Conservation (phyloP, 2,329 filamentous ascomycete species). For the Fusarium piperis region DNA sequence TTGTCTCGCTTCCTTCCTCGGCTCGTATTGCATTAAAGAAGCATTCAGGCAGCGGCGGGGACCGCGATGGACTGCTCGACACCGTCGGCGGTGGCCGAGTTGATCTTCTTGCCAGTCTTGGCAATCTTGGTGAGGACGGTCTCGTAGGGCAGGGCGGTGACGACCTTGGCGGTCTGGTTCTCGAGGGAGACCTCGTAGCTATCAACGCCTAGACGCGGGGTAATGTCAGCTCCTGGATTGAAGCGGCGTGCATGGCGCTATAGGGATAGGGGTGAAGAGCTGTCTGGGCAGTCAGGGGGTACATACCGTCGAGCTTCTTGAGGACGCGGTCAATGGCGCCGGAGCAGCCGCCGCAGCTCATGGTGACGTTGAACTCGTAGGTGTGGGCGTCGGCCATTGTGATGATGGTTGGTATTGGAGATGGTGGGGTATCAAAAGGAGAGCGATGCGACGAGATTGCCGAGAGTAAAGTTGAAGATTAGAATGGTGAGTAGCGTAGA, state of each 20-base stretch:
- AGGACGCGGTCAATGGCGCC: constrained; percentile 92
- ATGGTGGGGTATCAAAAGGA: constrained; percentile 32
- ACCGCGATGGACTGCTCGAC: constrained; percentile 62
- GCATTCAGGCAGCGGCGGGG: constrained; percentile 45
- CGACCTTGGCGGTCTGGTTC: constrained; percentile 81
- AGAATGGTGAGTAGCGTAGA: background rate
- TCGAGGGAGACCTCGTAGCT: constrained; percentile 89
- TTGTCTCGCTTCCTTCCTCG: background rate
- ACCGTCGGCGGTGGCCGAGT: constrained; percentile 77
- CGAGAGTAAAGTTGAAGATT: constrained; percentile 3
- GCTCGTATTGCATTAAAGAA: background rate
- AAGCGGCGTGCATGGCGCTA: background rate
- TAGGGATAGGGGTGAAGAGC: background rate
- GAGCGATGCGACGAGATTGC: background rate
- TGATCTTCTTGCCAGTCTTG: constrained; percentile 96
- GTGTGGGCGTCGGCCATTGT: constrained; percentile 81
- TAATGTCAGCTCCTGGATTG: constrained; percentile 12
- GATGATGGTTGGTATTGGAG: constrained; percentile 18
- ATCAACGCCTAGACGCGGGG: constrained; percentile 74
- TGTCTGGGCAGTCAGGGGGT: background rate
- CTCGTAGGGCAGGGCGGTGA: constrained; percentile 78
- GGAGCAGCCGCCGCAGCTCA: constrained; percentile 97
- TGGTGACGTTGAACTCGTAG: constrained; percentile 94
- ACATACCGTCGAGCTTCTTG: constrained; percentile 87
- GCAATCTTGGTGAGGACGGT: constrained; percentile 87